Conservation (phyloP, 2,329 filamentous ascomycete species). For the Bisporella sp. region DNA sequence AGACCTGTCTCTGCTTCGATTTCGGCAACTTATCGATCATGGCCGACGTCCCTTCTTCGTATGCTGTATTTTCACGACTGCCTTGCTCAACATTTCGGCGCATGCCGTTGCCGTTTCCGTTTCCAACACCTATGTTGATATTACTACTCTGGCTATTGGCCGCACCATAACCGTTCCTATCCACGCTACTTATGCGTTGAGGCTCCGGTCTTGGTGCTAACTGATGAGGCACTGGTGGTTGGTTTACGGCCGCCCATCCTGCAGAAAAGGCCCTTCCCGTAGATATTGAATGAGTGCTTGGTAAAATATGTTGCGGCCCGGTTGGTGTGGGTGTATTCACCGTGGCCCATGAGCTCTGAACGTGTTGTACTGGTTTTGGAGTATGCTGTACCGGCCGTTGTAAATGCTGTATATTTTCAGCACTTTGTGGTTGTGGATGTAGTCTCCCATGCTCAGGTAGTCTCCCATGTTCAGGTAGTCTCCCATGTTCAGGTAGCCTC, state of each 20-base stretch:
- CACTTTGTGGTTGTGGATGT: background rate
- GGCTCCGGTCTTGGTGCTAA: background rate
- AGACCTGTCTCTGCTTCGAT: conserved; percentile 25
- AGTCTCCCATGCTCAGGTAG: background rate
- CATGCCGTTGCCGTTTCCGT: conserved; percentile 32
- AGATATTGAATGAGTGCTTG: too few relatives aligned
- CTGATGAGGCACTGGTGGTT: background rate
- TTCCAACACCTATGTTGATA: conserved; percentile 21
- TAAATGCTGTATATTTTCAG: background rate
- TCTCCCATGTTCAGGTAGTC: conserved; percentile 1
- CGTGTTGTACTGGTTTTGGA: background rate
- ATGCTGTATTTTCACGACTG: background rate
- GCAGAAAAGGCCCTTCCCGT: conserved; percentile 1
- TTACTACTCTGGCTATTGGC: too few relatives aligned
- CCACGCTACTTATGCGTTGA: background rate
- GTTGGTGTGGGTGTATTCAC: background rate
- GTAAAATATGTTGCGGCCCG: too few relatives aligned
- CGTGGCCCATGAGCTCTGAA: background rate
- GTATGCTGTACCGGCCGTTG: background rate
- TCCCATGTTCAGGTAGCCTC: conserved; percentile 1
- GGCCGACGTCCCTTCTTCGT: conserved; percentile 2
- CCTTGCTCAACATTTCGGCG: conserved; percentile 12
- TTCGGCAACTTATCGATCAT: conserved; percentile 25
- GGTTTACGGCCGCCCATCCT: conserved; percentile 17
- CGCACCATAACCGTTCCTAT: background rate